Percentiles rank a stretch among this genome's conserved stretches.
Evolutionary conservation across 176 grass and related monocot genomes (phyloP).

Genomic region (Musa beccarii): DNA sequence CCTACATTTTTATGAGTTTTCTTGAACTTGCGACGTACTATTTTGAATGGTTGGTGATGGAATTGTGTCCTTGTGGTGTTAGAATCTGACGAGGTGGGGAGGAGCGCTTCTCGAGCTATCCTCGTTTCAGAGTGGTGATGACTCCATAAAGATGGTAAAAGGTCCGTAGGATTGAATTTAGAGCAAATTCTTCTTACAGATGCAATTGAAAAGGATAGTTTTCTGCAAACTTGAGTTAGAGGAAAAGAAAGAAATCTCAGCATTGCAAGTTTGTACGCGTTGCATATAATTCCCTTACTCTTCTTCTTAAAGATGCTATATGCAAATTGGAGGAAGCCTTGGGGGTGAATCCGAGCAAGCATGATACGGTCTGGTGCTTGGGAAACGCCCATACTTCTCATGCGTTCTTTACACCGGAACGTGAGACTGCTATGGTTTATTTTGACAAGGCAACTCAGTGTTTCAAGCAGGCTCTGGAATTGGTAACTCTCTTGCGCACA

Average conservation of each 20-base stretch:
- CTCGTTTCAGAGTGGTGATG: constrained; percentile 26
- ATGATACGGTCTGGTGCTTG: constrained; percentile 40
- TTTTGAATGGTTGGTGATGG: too few relatives aligned
- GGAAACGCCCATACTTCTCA: constrained; percentile 40
- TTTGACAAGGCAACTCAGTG: constrained; percentile 40
- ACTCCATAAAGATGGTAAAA: constrained; percentile 28
- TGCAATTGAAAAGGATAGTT: too few relatives aligned
- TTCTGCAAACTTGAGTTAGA: not conserved
- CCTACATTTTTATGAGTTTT: too few relatives aligned
- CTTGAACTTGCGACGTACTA: too few relatives aligned
- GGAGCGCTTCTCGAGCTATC: constrained; percentile 36
- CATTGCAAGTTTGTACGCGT: not conserved
- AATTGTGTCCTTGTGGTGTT: constrained; percentile 1
- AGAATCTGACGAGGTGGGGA: constrained; percentile 51
- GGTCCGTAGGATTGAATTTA: constrained; percentile 1
- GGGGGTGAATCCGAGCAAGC: constrained; percentile 34
- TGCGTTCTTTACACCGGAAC: constrained; percentile 27
- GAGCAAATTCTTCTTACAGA: not conserved
- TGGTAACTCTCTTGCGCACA: constrained; percentile 21
- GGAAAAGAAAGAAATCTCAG: not conserved
- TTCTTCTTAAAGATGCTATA: constrained; percentile 27
- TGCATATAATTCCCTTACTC: not conserved
- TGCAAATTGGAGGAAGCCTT: constrained; percentile 41
- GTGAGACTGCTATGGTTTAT: constrained; percentile 23
- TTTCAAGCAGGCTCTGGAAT: constrained; percentile 29